Evolutionary conservation across 495 filamentous ascomycete genomes (phyloP).

Genomic region (Hypomontagnella monticulosa): DNA sequence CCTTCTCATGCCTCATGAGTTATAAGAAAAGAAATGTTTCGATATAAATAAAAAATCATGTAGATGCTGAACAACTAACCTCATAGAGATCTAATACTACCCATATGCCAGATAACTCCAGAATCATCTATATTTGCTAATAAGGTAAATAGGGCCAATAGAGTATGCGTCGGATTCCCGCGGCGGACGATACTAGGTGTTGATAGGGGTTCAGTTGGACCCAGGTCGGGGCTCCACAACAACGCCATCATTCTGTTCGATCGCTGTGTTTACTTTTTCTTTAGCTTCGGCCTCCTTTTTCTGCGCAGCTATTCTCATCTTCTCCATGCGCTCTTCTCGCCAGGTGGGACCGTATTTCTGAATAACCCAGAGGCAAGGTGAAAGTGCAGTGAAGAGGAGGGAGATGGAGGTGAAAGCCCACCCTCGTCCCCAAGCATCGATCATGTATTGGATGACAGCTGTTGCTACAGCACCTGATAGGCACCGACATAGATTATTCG

Average conservation of each 20-base stretch:
- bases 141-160: too few species aligned
- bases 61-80: too few species aligned
- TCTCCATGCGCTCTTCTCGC: slow-evolving; percentile 51
- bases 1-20: too few species aligned
- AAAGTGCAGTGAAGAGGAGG: slow-evolving; percentile 47
- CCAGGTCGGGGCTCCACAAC: not conserved
- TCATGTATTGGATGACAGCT: slow-evolving; percentile 56
- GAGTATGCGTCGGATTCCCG: not conserved
- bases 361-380: slow-evolving; percentile 52
- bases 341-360: slow-evolving; percentile 52
- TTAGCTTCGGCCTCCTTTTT: slow-evolving; percentile 37
- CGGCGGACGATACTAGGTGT: not conserved
- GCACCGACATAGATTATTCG: slow-evolving; percentile 60
- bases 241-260: slow-evolving; percentile 9
- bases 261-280: slow-evolving; percentile 15
- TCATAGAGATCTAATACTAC: too few species aligned
- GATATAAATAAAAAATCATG: too few species aligned
- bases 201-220: not conserved
- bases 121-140: too few species aligned
- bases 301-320: slow-evolving; percentile 34
- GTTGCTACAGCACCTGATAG: slow-evolving; percentile 54
- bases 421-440: slow-evolving; percentile 54
- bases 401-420: slow-evolving; percentile 61
- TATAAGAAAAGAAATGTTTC: too few species aligned
- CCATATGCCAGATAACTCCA: too few species aligned